Conservation (phyloP, 192 early-diverging fungal species). For the Coemansia pectinata region DNA sequence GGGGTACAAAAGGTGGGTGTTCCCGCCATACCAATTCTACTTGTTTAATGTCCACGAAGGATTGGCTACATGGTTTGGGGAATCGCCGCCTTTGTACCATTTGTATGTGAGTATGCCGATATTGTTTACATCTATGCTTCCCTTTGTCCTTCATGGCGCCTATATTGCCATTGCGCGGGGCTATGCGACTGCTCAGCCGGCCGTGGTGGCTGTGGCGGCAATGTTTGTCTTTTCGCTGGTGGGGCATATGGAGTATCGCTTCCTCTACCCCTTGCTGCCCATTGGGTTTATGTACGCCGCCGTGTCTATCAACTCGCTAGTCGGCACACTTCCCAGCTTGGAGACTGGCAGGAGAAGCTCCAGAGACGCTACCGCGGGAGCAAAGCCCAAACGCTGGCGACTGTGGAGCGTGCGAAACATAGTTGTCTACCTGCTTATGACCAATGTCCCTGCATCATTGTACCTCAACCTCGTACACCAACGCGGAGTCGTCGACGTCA, state of each 20-base stretch:
- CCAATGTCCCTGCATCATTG: slow-evolving; percentile 64
- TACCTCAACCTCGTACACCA: slow-evolving; percentile 85
- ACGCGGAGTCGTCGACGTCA: slow-evolving; percentile 88
- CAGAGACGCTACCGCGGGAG: neutral
- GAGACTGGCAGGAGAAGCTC: neutral
- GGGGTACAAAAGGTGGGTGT: slow-evolving; percentile 72
- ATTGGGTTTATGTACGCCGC: slow-evolving; percentile 53
- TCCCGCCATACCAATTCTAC: slow-evolving; percentile 79
- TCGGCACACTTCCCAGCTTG: neutral
- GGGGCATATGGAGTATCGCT: slow-evolving; percentile 94
- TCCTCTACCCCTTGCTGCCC: slow-evolving; percentile 87
- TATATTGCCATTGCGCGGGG: slow-evolving; percentile 16
- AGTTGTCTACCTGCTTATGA: slow-evolving; percentile 55
- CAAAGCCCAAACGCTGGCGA: neutral
- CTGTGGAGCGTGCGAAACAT: slow-evolving; percentile 12
- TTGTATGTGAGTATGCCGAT: slow-evolving; percentile 78
- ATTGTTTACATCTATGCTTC: slow-evolving; percentile 74
- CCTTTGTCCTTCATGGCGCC: slow-evolving; percentile 62
- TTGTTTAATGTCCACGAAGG: slow-evolving; percentile 77
- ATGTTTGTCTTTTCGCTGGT: slow-evolving; percentile 71
- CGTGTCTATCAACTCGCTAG: slow-evolving; percentile 54
- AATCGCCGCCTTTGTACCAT: slow-evolving; percentile 93
- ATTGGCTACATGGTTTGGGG: slow-evolving; percentile 88
- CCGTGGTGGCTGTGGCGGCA: slow-evolving; percentile 54
- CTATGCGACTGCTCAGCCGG: slow-evolving; percentile 24